These are phyloP conservation scores for Hyphodiscus hymeniophilus DNA, from an alignment of 495 filamentous ascomycete genomes.

Conservation along the genomic window DNA sequence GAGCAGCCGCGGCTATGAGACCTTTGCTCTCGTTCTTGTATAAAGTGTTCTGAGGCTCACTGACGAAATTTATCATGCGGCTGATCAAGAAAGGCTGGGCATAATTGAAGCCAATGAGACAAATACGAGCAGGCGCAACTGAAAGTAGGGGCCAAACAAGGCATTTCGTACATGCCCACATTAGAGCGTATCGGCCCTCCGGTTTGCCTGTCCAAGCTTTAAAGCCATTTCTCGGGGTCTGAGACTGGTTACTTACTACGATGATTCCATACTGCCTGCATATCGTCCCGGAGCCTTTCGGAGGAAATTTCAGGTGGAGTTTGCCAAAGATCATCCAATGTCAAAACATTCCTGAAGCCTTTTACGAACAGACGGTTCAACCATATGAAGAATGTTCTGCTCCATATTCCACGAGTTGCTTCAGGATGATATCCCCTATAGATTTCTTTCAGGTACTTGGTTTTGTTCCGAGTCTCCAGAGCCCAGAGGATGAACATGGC, in stretches of 20 bases:
- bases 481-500: conserved; percentile 4
- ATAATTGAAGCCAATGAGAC: conserved; percentile 48
- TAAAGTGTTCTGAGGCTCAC: conserved; percentile 25
- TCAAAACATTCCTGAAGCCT: conserved; percentile 33
- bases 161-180: neutral
- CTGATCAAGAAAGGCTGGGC: conserved; percentile 54
- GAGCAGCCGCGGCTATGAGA: conserved; percentile 15
- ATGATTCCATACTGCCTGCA: conserved; percentile 23
- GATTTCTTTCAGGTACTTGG: conserved; percentile 6
- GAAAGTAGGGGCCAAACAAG: conserved; percentile 3
- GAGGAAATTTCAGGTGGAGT: conserved; percentile 25
- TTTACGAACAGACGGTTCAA: conserved; percentile 44
- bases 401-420: conserved; percentile 47
- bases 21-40: conserved; percentile 32
- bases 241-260: conserved; percentile 2
- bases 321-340: conserved; percentile 32
- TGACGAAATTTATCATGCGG: conserved; percentile 20
- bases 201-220: neutral
- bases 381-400: conserved; percentile 49
- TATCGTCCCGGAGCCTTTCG: conserved; percentile 20
- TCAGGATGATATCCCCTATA: conserved; percentile 29
- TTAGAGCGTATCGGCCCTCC: neutral
- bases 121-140: conserved; percentile 37
- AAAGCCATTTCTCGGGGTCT: neutral
- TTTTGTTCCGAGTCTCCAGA: conserved; percentile 15